Percentiles rank a stretch among this genome's conserved stretches.
phyloP scores from a whole-genome alignment of 371 early-diverging fungal species.

The Mucor indicus region DNA sequence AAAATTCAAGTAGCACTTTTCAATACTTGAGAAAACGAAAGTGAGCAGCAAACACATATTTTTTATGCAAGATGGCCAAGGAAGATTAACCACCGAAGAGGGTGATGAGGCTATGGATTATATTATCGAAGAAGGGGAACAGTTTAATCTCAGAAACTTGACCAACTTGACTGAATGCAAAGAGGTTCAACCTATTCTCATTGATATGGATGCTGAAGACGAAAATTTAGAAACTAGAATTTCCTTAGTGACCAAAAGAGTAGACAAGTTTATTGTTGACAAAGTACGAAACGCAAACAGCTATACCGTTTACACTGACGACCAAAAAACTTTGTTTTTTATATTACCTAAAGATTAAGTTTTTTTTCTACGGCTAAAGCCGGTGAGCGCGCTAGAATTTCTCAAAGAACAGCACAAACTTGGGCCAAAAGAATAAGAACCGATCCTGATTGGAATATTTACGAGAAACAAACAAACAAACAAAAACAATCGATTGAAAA shows the following conservation, averaged over 20 bases:
- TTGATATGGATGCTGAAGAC: conserved; percentile 8
- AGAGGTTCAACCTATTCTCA: conserved; percentile 1
- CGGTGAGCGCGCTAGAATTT: background rate
- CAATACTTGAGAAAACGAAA: background rate
- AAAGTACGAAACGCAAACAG: background rate
- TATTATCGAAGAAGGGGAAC: conserved; percentile 6
- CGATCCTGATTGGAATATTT: conserved; percentile 7
- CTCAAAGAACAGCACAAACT: background rate
- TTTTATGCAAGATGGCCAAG: conserved; percentile 9
- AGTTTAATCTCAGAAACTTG: conserved; percentile 1
- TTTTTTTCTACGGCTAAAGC: conserved; percentile 6
- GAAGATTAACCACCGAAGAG: conserved; percentile 3
- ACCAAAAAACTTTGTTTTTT: conserved; percentile 7
- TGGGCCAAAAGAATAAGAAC: conserved; percentile 6
- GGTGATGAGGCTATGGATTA: conserved; percentile 9
- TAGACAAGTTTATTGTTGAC: background rate
- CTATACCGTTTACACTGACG: background rate
- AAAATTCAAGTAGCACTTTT: background rate
- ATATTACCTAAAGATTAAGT: conserved; percentile 1
- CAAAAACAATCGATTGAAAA: background rate
- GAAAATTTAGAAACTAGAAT: conserved; percentile 9
- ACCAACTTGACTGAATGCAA: conserved; percentile 2
- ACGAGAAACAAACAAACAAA: conserved; percentile 3
- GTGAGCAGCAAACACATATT: background rate
- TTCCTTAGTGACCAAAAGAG: background rate